A percentile compares a stretch with the other conserved stretches of the same genome.
Conservation (phyloP, 495 filamentous ascomycete genomes). For the Filosporella fistucella region DNA sequence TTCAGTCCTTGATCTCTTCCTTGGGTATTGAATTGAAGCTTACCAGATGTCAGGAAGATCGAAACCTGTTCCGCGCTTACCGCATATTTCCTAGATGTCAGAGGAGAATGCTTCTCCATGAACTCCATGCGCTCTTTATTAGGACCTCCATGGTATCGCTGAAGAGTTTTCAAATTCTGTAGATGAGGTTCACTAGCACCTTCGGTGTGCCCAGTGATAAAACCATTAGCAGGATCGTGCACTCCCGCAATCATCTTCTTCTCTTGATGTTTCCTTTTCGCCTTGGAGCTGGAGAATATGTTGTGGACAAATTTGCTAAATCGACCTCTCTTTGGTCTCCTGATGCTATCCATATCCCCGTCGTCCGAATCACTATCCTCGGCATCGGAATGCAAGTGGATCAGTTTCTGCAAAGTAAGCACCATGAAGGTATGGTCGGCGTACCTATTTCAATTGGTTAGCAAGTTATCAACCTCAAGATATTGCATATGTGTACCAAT, state of each 20-base stretch:
- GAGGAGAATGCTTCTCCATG: slow-evolving; percentile 77
- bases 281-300: slow-evolving; percentile 19
- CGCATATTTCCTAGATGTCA: slow-evolving; percentile 59
- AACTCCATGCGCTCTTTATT: slow-evolving; percentile 72
- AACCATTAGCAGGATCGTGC: slow-evolving; percentile 13
- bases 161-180: slow-evolving; percentile 52
- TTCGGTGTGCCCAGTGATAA: slow-evolving; percentile 19
- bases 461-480: no score
- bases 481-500: slow-evolving; percentile 67
- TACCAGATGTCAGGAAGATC: slow-evolving; percentile 64
- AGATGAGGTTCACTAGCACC: slow-evolving; percentile 8
- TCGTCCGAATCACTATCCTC: slow-evolving; percentile 16
- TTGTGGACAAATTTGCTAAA: no score
- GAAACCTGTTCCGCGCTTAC: slow-evolving; percentile 90
- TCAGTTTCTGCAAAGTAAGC: slow-evolving; percentile 62
- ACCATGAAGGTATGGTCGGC: slow-evolving; percentile 78
- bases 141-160: slow-evolving; percentile 70
- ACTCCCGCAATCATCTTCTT: slow-evolving; percentile 6
- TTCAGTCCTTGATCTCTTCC: neutral
- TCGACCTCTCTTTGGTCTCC: slow-evolving; percentile 15
- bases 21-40: slow-evolving; percentile 12
- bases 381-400: slow-evolving; percentile 46
- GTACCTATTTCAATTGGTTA: slow-evolving; percentile 49
- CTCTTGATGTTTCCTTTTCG: slow-evolving; percentile 26
- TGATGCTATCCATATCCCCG: no score